phyloP scores from a whole-genome alignment of 2,329 filamentous ascomycete genomes.

The Blastomyces percursus region DNA sequence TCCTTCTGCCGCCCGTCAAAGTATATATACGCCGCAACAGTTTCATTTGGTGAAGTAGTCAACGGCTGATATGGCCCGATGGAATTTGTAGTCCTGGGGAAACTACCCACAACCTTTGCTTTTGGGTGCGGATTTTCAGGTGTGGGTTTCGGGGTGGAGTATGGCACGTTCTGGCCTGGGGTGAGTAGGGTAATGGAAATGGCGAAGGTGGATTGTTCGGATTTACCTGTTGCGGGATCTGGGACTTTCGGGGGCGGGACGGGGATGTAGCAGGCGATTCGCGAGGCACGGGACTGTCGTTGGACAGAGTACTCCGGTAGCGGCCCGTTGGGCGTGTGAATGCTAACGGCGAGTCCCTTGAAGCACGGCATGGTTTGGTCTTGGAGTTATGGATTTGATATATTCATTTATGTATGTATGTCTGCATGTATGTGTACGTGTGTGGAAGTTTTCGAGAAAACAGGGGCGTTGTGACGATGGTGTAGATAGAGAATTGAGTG shows the following conservation, averaged over 20 bases:
- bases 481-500: not conserved
- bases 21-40: slow-evolving; percentile 97
- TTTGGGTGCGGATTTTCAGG: slow-evolving; percentile 66
- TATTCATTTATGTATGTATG: not conserved
- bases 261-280: slow-evolving; percentile 95
- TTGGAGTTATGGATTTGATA: not conserved
- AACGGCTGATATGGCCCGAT: slow-evolving; percentile 82
- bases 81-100: slow-evolving; percentile 45
- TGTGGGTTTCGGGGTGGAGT: slow-evolving; percentile 76
- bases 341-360: slow-evolving; percentile 96
- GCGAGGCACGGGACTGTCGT: slow-evolving; percentile 78
- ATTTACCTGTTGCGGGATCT: slow-evolving; percentile 57
- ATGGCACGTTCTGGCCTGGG: slow-evolving; percentile 76
- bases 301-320: slow-evolving; percentile 90
- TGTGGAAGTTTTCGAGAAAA: not conserved
- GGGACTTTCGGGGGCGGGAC: slow-evolving; percentile 78
- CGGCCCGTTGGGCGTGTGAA: slow-evolving; percentile 70
- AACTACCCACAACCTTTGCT: slow-evolving; percentile 66
- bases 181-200: slow-evolving; percentile 96
- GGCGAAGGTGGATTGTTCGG: slow-evolving; percentile 90
- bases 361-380: slow-evolving; percentile 70
- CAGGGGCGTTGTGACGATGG: not conserved
- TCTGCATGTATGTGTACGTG: not conserved
- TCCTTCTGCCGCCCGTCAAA: slow-evolving; percentile 94
- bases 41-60: slow-evolving; percentile 89